Base-by-base conservation (phyloP, 208 protist species). In the Angomonas ambiguus region DNA sequence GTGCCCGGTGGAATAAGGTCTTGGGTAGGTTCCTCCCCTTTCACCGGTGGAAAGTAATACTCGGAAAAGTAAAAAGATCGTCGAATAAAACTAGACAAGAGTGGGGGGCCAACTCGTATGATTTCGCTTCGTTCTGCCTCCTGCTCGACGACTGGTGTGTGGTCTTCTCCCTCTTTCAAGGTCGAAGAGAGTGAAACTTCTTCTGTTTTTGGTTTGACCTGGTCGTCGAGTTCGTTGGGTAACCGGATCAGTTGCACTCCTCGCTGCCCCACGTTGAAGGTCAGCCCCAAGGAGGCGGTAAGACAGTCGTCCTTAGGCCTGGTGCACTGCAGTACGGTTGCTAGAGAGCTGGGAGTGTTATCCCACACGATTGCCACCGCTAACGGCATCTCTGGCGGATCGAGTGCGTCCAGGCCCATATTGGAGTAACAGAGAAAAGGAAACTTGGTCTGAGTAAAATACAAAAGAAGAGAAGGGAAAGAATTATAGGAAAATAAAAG, bases 11-110 rank as follows among this genome's bases (percentile, higher is more conserved):
- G 65, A 41, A 10, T 4, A 38, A 6, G 13, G 38, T 4, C 20
- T 65, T 24, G 27, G 30, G 2, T 22, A 5, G 20, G 13, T 5
- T 18, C 35, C 13, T 5, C 5, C 35, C n/a, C 22, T 18, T 32
- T 61, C 25, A 31, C 30, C 13, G 58, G 58, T 2, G 58, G 34
- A 5, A 63, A 22, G 58, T 49, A 48, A 22, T 63, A 48, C 34
- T 48, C 58, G 16, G 35, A 41, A n/a, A 45, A 63, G 58, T 49
- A 63, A 42, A 63, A 48, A 24, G 58, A 63, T 5, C 34, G 58
- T 18, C 61, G 61, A 22, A 67, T 56, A 64, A 69, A 76, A 11
- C 18, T 18, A 51, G 56, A 74, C 24, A 20, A 27, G 38, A 65
- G n/a, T 18, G 33, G 30, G n/a, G 60, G 10, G 2, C 51, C 16